phyloP scores from a whole-genome alignment of 768 basidiomycete genomes.

The Tricholoma flavovirens region DNA sequence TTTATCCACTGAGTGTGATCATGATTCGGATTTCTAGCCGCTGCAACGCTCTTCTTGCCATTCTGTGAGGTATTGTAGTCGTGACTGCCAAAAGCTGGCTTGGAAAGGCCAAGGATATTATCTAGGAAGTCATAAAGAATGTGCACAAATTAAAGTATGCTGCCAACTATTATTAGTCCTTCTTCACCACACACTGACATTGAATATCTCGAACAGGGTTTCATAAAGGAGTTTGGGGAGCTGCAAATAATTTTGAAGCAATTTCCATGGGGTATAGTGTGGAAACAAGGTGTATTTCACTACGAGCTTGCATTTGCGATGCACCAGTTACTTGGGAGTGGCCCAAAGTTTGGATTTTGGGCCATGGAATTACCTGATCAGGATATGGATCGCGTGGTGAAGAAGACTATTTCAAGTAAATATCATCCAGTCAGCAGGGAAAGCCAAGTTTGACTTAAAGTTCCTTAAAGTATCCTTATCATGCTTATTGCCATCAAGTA shows the following conservation, averaged over 20 bases:
- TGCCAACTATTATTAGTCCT: too few relatives aligned
- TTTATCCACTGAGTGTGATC: too few relatives aligned
- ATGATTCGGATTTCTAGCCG: neutral
- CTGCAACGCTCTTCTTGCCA: neutral
- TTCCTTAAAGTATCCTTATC: too few relatives aligned
- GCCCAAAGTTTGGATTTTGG: neutral
- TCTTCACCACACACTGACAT: neutral
- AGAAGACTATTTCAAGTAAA: too few relatives aligned
- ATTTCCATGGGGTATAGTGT: neutral
- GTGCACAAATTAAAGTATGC: neutral
- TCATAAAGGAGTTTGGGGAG: neutral
- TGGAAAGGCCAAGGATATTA: neutral
- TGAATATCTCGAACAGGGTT: neutral
- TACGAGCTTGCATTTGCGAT: neutral
- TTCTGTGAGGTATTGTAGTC: neutral
- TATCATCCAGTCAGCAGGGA: too few relatives aligned
- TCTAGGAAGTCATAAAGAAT: neutral
- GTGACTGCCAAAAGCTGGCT: neutral
- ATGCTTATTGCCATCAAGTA: too few relatives aligned
- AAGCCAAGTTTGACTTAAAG: too few relatives aligned
- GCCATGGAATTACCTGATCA: neutral
- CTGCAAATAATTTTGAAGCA: neutral
- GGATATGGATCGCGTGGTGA: neutral
- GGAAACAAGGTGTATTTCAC: neutral
- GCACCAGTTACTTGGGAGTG: neutral